Evolutionary conservation across 2,329 filamentous ascomycete genomes (phyloP), one percentile per base, ranked within the genome.

Genomic region (Sporothrix sp.): DNA sequence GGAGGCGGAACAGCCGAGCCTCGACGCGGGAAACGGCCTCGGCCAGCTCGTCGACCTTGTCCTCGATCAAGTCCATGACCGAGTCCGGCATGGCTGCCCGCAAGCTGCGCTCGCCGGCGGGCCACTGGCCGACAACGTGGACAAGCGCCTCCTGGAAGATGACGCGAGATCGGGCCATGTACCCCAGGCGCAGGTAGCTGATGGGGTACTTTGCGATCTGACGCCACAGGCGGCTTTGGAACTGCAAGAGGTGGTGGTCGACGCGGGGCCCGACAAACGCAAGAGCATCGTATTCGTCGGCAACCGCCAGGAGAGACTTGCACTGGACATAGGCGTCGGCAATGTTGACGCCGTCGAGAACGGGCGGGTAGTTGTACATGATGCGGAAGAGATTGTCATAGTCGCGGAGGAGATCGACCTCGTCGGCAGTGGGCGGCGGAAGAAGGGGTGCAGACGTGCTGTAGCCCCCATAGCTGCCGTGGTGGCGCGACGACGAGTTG

Each of bases 181-280:
- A 95, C 33, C 89, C 90, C 1, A 97, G 77, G 52, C 90, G 90
- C 43, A 96, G 78, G 63, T 96, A 97, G 53, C 83, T 89, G 43
- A 93, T 87, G 11, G 91, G 90, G 63, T 96, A 96, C 67, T 95
- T 96, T 48, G 90, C 89, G 56, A 96, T 94, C 67, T 96, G 91
- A 66, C 93, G 95, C 84, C 90, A 96, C 2, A 97, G 75, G 2
- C 88, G 79, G 20, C 85, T 86, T 60, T 93, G 88, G 65, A 96
- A 97, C 59, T 93, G 87, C 14, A 97, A 73, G 13, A 97, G 75
- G 65, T 97, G 91, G 68, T 97, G 90, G 66, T 96, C 91, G 39
- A 96, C 86, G 33, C 91, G 80, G 1, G 87, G 87, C 0, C 90
- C 90, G 8, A 94, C 88, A 14, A 96, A 88, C 27, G 82, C 75